phyloP scores from a whole-genome alignment of 805 yeast species.

The Lipomyces spencermartinsiae region DNA sequence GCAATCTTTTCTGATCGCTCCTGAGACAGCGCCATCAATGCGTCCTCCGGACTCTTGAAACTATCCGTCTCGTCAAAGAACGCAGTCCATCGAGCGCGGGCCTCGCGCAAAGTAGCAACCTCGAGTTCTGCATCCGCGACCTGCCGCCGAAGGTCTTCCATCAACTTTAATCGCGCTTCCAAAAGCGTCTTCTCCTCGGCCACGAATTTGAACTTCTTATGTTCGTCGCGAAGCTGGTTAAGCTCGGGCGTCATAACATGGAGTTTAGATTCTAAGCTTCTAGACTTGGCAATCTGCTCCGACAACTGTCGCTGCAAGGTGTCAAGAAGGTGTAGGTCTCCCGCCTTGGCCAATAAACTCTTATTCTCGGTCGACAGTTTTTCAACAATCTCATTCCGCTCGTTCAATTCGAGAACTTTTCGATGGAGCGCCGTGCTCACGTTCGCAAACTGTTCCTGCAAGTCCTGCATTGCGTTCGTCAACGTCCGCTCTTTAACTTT shows the following conservation, averaged over 20 bases:
- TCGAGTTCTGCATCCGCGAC: constrained; percentile 58
- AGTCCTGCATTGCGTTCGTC: constrained; percentile 44
- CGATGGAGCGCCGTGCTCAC: constrained; percentile 29
- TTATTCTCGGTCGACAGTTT: constrained; percentile 40
- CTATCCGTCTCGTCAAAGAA: constrained; percentile 50
- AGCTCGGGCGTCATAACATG: constrained; percentile 61
- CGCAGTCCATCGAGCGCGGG: constrained; percentile 56
- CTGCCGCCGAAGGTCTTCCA: constrained; percentile 54
- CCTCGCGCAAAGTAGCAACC: constrained; percentile 55
- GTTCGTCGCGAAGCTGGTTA: constrained; percentile 55
- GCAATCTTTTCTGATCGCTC: constrained; percentile 45
- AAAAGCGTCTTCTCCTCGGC: constrained; percentile 61
- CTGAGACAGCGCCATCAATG: constrained; percentile 48
- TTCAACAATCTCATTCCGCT: constrained; percentile 47
- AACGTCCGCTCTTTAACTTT: constrained; percentile 37
- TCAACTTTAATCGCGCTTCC: constrained; percentile 48
- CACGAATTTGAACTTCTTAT: constrained; percentile 57
- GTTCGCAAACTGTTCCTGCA: constrained; percentile 44
- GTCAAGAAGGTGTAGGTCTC: constrained; percentile 25
- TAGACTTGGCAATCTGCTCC: constrained; percentile 54
- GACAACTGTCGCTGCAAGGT: constrained; percentile 31
- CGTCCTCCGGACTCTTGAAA: constrained; percentile 51
- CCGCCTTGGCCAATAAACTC: constrained; percentile 12
- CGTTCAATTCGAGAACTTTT: constrained; percentile 37
- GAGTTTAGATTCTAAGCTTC: constrained; percentile 59